These are phyloP conservation scores for Lachnellula cervina DNA, from an alignment of 2,329 filamentous ascomycete species.

Conservation along the genomic window DNA sequence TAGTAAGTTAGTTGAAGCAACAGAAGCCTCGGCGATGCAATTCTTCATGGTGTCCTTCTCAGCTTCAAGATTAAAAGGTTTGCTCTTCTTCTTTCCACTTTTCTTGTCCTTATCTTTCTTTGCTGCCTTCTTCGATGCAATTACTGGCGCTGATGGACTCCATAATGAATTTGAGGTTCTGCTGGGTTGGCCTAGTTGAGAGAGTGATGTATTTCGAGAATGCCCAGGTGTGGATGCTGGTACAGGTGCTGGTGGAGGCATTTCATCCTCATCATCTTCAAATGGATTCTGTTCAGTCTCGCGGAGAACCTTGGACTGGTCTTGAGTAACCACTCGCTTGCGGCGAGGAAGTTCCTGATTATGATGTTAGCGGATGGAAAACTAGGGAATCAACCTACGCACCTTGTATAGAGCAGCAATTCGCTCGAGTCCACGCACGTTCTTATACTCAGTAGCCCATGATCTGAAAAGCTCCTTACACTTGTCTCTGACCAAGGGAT, in stretches of 20 bases:
- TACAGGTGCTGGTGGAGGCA: constrained; percentile 18
- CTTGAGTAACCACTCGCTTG: constrained; percentile 70
- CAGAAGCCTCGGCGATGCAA: constrained; percentile 82
- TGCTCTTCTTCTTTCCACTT: constrained; percentile 51
- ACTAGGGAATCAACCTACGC: constrained; percentile 3
- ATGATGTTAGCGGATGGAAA: constrained; percentile 10
- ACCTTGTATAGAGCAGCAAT: constrained; percentile 74
- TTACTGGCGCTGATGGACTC: constrained; percentile 2
- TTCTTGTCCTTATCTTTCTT: constrained; percentile 37
- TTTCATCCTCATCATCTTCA: constrained; percentile 54
- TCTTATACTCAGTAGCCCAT: constrained; percentile 81
- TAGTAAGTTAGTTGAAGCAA: constrained; percentile 84
- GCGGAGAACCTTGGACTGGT: constrained; percentile 74
- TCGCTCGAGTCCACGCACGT: constrained; percentile 71
- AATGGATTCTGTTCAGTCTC: constrained; percentile 73
- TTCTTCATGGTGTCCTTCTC: constrained; percentile 85
- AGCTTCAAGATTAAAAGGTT: constrained; percentile 75
- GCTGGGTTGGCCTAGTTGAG: constrained; percentile 14
- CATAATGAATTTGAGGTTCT: constrained; percentile 16
- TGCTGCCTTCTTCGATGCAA: constrained; percentile 33
- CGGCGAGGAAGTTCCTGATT: constrained; percentile 55
- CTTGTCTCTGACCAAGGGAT: constrained; percentile 81
- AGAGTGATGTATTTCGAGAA: constrained; percentile 15
- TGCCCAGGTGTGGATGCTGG: constrained; percentile 12
- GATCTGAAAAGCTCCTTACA: constrained; percentile 80